A percentile compares a stretch with the other conserved stretches of the same genome.
These are phyloP conservation scores for Hypocreales sp. DNA, from an alignment of 2,329 filamentous ascomycete species.

Conservation along the genomic window DNA sequence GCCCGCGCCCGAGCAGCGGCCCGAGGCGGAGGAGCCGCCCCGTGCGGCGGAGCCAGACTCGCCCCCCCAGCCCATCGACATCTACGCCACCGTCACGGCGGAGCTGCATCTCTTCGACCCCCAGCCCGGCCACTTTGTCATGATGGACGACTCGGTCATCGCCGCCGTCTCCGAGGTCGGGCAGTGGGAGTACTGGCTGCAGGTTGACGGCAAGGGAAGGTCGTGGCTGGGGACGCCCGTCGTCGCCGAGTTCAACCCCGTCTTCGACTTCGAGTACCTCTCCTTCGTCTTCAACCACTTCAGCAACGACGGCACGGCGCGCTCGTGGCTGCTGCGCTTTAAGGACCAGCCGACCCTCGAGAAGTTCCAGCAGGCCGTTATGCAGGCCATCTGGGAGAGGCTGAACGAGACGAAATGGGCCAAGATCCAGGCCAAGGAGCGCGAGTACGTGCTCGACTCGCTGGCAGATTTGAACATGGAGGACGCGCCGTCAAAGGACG, in stretches of 20 bases:
- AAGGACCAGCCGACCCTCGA: constrained; percentile 69
- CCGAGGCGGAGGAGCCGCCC: constrained; percentile 15
- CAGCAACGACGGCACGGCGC: constrained; percentile 70
- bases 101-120: constrained; percentile 95
- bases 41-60: constrained; percentile 2
- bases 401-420: constrained; percentile 88
- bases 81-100: constrained; percentile 58
- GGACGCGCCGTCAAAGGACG: constrained; percentile 39
- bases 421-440: constrained; percentile 82
- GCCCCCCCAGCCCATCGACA: constrained; percentile 52
- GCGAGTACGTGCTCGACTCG: constrained; percentile 86
- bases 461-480: constrained; percentile 93
- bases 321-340: constrained; percentile 91
- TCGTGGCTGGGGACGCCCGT: constrained; percentile 82
- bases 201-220: constrained; percentile 59
- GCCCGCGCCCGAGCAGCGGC: constrained; percentile 15
- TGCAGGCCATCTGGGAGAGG: constrained; percentile 95
- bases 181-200: constrained; percentile 90
- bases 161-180: constrained; percentile 77
- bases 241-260: constrained; percentile 83
- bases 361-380: constrained; percentile 80
- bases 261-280: constrained; percentile 98
- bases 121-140: constrained; percentile 65
- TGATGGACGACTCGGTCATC: constrained; percentile 60
- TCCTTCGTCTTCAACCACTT: constrained; percentile 99